Percentiles rank a stretch among this genome's conserved stretches.
These are phyloP conservation scores for Dioszegia hungarica DNA, from an alignment of 768 basidiomycete genomes.

Conservation along the genomic window DNA sequence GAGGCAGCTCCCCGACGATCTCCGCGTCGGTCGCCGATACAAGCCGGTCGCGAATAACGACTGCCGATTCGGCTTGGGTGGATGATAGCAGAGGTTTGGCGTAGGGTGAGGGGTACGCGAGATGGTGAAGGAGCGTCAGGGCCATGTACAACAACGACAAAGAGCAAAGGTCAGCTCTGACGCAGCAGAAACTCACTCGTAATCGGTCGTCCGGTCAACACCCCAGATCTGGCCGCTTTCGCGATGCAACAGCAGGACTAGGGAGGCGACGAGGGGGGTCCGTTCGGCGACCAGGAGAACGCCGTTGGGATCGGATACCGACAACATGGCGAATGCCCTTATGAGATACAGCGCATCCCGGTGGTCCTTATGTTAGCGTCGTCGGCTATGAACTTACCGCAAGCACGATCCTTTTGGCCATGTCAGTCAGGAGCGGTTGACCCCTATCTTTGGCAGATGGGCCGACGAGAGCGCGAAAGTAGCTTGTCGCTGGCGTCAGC, in stretches of 20 bases:
- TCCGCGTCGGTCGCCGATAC: not conserved
- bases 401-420: slow-evolving; percentile 1
- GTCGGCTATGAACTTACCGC: not conserved
- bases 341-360: slow-evolving; percentile 5
- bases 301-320: slow-evolving; percentile 36
- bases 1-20: slow-evolving; percentile 6
- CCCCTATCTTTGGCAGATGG: slow-evolving; percentile 7
- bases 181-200: not conserved
- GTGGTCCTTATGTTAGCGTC: not conserved
- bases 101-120: slow-evolving; percentile 20
- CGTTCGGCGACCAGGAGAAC: slow-evolving; percentile 31
- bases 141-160: slow-evolving; percentile 15
- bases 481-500: slow-evolving; percentile 3
- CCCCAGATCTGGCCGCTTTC: slow-evolving; percentile 38
- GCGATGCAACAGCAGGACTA: slow-evolving; percentile 30
- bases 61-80: no score
- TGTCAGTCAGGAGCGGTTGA: slow-evolving; percentile 19
- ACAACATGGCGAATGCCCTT: slow-evolving; percentile 17
- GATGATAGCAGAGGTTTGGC: not conserved
- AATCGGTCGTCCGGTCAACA: slow-evolving; percentile 8
- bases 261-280: slow-evolving; percentile 28
- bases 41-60: no score
- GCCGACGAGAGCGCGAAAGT: slow-evolving; percentile 18
- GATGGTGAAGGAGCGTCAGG: slow-evolving; percentile 23
- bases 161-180: slow-evolving; percentile 7